Percentiles rank a stretch among this genome's conserved stretches.
These are phyloP conservation scores for Coemansia sp. DNA, from an alignment of 192 early-diverging fungal species.

Conservation along the genomic window DNA sequence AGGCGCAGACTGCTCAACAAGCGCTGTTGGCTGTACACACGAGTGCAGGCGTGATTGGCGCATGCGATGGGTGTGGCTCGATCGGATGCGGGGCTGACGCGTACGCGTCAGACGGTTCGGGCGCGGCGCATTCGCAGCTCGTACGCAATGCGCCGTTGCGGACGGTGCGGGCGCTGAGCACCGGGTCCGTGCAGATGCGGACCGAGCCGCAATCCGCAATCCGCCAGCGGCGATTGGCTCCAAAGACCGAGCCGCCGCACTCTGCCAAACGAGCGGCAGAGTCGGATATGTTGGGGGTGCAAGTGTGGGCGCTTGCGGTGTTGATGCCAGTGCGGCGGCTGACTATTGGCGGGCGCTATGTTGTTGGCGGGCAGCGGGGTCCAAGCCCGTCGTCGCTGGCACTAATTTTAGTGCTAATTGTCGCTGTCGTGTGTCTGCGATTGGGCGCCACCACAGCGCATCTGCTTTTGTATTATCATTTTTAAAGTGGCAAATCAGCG, in stretches of 20 bases:
- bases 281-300: not conserved
- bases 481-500: not conserved
- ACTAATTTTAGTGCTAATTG: constrained; percentile 14
- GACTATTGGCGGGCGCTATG: constrained; percentile 16
- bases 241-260: not conserved
- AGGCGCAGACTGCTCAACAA: constrained; percentile 7
- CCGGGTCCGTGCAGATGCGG: not conserved
- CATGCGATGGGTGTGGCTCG: constrained; percentile 24
- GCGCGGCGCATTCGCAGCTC: not conserved
- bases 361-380: not conserved
- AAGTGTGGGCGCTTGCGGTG: constrained; percentile 17
- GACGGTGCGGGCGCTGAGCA: not conserved
- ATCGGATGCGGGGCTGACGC: constrained; percentile 10
- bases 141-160: not conserved
- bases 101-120: not conserved
- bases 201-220: constrained; percentile 3
- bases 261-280: not conserved
- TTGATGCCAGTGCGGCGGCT: constrained; percentile 45
- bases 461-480: not conserved
- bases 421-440: constrained; percentile 5
- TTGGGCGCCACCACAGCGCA: constrained; percentile 9
- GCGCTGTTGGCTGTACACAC: constrained; percentile 31
- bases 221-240: not conserved
- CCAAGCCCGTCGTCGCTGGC: constrained; percentile 14
- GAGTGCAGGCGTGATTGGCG: constrained; percentile 6